A percentile compares a stretch with the other conserved stretches of the same genome.
Evolutionary conservation across 352 stramenopile genomes (phyloP).

Genomic region (Globisporangium barbulae): DNA sequence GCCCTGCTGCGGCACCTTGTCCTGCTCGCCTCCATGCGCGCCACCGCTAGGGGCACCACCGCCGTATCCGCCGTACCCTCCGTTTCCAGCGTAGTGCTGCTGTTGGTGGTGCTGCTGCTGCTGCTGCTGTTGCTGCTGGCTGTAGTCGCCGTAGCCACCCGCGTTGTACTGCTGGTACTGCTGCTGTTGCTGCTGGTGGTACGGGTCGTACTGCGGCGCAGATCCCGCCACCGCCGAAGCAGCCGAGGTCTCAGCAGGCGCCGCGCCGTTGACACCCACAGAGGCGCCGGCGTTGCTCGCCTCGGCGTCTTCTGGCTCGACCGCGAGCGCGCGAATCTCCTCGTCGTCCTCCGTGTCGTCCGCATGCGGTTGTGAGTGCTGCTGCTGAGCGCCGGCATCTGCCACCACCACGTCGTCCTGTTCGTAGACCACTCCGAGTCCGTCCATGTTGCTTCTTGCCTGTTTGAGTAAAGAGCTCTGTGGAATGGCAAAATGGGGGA

Average conservation of each 20-base stretch:
- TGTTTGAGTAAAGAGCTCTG: slow-evolving; percentile 1
- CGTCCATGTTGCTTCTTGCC: slow-evolving; percentile 39
- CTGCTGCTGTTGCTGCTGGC: slow-evolving; percentile 16
- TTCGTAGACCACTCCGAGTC: slow-evolving; percentile 73
- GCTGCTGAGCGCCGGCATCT: slow-evolving; percentile 19
- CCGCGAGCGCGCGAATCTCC: slow-evolving; percentile 60
- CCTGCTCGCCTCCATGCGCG: background rate
- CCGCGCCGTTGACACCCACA: slow-evolving; percentile 3
- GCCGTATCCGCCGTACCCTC: slow-evolving; percentile 11
- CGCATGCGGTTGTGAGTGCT: slow-evolving; percentile 11
- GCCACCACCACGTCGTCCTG: slow-evolving; percentile 52
- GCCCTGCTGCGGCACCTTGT: slow-evolving; percentile 35
- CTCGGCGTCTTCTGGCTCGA: slow-evolving; percentile 52
- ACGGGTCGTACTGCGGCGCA: slow-evolving; percentile 24
- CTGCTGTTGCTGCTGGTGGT: slow-evolving; percentile 41
- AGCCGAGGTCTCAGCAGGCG: slow-evolving; percentile 8
- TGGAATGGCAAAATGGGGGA: background rate
- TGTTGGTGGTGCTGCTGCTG: slow-evolving; percentile 8
- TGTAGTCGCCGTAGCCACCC: slow-evolving; percentile 25
- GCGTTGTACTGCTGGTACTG: slow-evolving; percentile 30
- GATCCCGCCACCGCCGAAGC: background rate
- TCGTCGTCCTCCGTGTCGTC: slow-evolving; percentile 55
- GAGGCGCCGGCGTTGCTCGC: slow-evolving; percentile 8
- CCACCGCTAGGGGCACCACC: slow-evolving; percentile 4
- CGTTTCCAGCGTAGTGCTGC: slow-evolving; percentile 12